Conservation (phyloP, 2,329 filamentous ascomycete genomes). For the Arachnopeziza araneosa region DNA sequence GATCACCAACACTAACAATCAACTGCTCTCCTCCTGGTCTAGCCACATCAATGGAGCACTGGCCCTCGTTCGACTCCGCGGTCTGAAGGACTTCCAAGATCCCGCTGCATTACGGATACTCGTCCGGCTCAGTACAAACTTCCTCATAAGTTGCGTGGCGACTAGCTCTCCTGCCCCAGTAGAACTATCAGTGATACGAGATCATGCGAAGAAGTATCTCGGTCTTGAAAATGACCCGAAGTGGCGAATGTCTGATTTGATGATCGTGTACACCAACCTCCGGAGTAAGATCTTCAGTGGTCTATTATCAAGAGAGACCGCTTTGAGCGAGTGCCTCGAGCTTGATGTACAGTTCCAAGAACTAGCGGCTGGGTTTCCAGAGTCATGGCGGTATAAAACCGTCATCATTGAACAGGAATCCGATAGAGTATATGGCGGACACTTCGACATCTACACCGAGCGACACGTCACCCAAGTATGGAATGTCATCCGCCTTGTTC, state of each 20-base stretch:
- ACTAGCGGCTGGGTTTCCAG: neutral
- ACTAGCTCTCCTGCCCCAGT: neutral
- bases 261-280: slow-evolving; percentile 8
- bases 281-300: slow-evolving; percentile 1
- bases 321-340: neutral
- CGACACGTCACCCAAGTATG: slow-evolving; percentile 10
- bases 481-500: slow-evolving; percentile 7
- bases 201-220: neutral
- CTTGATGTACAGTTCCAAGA: slow-evolving; percentile 5
- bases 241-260: slow-evolving; percentile 7
- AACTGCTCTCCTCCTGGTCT: slow-evolving; percentile 4
- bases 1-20: slow-evolving; percentile 3
- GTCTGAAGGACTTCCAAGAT: slow-evolving; percentile 3
- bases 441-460: slow-evolving; percentile 5
- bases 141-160: slow-evolving; percentile 8
- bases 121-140: slow-evolving; percentile 3
- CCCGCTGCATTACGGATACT: neutral
- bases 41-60: slow-evolving; percentile 16
- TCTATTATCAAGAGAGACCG: neutral
- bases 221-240: neutral
- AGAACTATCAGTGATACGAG: slow-evolving; percentile 1
- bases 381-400: neutral
- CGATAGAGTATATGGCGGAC: slow-evolving; percentile 3
- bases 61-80: slow-evolving; percentile 14
- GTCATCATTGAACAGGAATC: neutral